Evolutionary conservation across 2,329 filamentous ascomycete species (phyloP).

Genomic region (Trichoderma atroviride): DNA sequence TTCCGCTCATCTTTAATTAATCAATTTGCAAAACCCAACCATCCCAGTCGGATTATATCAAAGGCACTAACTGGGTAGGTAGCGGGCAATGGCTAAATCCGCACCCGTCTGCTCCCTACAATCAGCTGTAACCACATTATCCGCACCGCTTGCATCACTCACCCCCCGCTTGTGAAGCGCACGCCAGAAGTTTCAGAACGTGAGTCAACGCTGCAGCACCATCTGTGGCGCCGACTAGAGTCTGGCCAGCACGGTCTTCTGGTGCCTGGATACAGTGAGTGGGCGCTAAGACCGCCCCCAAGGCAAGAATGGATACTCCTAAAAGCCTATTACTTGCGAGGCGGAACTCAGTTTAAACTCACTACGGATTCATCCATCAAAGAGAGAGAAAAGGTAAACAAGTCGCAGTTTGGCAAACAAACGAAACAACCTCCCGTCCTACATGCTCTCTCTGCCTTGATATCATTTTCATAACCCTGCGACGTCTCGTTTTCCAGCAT

Average conservation of each 20-base stretch:
- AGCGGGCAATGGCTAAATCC: background rate
- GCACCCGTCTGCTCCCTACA: conserved; percentile 10
- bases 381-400: background rate
- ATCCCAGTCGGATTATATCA: background rate
- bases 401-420: background rate
- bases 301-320: background rate
- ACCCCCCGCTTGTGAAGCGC: background rate
- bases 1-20: background rate
- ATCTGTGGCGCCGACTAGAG: background rate
- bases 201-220: background rate
- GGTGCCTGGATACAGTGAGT: background rate
- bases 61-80: background rate
- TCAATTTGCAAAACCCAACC: background rate
- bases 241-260: background rate
- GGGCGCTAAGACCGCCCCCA: background rate
- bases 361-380: background rate
- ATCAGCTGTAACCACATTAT: conserved; percentile 17
- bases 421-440: background rate
- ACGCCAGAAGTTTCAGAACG: background rate
- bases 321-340: background rate
- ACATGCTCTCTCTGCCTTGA: background rate
- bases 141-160: background rate
- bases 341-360: background rate
- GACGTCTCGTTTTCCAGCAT: background rate
- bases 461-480: background rate